Base-by-base conservation (phyloP, 257 asterid species). In the Paulownia fortunei region DNA sequence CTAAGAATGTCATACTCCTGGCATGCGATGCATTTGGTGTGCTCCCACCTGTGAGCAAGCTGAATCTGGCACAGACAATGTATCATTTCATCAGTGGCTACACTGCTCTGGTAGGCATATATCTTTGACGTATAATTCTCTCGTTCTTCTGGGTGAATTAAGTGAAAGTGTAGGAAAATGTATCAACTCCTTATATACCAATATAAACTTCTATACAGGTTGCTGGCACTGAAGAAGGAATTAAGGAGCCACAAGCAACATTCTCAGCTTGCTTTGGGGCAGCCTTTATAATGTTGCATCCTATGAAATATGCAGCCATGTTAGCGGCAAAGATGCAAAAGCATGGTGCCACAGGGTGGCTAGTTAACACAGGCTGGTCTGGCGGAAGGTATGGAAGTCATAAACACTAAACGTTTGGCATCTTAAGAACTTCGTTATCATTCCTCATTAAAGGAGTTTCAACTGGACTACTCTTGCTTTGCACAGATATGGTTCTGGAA, bases 261-360 rank as follows among this genome's bases (percentile, higher is more conserved):
- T 96, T 96, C 85, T 96, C 99, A 6, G 99, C 99, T 58, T 96
- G 99, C 86, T 96, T 93, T 13, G 99, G 99, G 18, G 99, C 99
- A 63, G 99, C 99, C 21, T 96, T 96, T 49, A 93, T 96, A 63
- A 96, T 93, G 98, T 73, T 96, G 81, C 99, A 96, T 72, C 99
- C 99, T 0, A 90, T 98, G 21, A 90, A 93, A 76, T 96, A 96
- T 36, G 99, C 99, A 12, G 99, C 96, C 75, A 93, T 96, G 98
- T 69, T 96, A 71, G 97, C 99, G 26, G 87, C 80, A 63, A 96
- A 93, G 85, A 96, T 96, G 98, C 86, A 84, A 72, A 86, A 88
- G 82, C 98, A 93, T 3, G 98, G 97, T 41, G 97, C 99, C 65
- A 96, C 98, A 0, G 99, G 96, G 42, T 96, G 99, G 99, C 97